Base-by-base conservation (phyloP, 1,284 basidiomycete genomes). In the Marasmius oreades region DNA sequence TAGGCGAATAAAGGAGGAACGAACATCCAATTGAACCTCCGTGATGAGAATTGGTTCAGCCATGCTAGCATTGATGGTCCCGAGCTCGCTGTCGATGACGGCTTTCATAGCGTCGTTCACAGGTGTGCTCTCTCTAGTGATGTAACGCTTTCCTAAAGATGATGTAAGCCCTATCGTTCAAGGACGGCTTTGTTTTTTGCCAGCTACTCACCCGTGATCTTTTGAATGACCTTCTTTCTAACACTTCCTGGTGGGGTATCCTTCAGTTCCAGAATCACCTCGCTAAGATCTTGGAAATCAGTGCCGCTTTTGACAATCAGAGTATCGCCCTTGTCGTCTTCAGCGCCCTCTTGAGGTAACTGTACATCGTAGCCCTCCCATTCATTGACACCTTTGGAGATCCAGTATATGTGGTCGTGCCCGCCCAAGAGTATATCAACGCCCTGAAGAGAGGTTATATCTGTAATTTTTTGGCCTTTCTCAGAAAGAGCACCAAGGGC, bases 371-470 rank as follows among this genome's bases (percentile, higher is more conserved):
- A 82, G 5, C 79, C 79, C 11, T 84, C 75, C 82, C 82, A 88
- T 8, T 67, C 64, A 4, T 72, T 72, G 2, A 79, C 78, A 23
- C 5, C 85, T 84, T 63, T 6, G 11, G 85, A 84, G 47, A 86
- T 77, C 68, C 84, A 81, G 69, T 85, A 85, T 31, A 81, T 69
- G 61, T 89, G 86, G 63, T 88, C 86, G 61, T 89, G 86, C 0
- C 86, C 86, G 16, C 86, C 86, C n/a, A 88, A 76, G 44, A 88
- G 70, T 28, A 88, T 67, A 65, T 89, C 86, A 1, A 82, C 80
- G 8, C 86, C 86, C 59, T 88, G 85, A 28, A 67, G 63, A 34
- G 74, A 69, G 51, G 71, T 65, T 37, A 76, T 70, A 16, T 67
- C 53, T 0, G 71, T 64, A 3, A 67, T 64, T 3, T 65, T 61